phyloP scores from a whole-genome alignment of 768 basidiomycete genomes.

The Tricholoma furcatifolium region DNA sequence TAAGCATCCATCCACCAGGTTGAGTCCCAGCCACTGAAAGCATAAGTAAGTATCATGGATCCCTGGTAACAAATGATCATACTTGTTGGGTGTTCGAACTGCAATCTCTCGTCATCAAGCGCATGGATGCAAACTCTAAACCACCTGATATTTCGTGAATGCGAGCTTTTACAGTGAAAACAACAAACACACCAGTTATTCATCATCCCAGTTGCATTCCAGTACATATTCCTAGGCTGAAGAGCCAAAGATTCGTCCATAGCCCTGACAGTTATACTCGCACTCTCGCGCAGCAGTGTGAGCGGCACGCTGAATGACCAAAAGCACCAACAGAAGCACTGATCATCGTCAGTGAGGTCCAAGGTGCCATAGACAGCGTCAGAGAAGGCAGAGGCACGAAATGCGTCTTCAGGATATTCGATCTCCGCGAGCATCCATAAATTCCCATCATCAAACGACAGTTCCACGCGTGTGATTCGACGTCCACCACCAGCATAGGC shows the following conservation, averaged over 20 bases:
- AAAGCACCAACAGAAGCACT: constrained; percentile 63
- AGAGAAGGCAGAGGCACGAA: constrained; percentile 33
- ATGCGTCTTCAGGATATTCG: constrained; percentile 50
- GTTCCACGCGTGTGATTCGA: constrained; percentile 55
- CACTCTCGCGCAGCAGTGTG: constrained; percentile 29
- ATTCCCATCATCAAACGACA: constrained; percentile 52
- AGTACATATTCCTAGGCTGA: constrained; percentile 58
- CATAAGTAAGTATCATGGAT: background rate
- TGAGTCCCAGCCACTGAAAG: constrained; percentile 35
- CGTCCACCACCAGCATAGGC: constrained; percentile 64
- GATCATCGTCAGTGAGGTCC: constrained; percentile 47
- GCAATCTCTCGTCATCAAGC: constrained; percentile 30
- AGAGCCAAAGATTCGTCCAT: constrained; percentile 52
- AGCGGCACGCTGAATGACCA: constrained; percentile 44
- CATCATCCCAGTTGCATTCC: constrained; percentile 63
- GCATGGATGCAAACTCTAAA: constrained; percentile 52
- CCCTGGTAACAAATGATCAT: constrained; percentile 4
- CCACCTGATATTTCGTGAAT: constrained; percentile 38
- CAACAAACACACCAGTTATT: constrained; percentile 47
- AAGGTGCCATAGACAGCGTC: constrained; percentile 47
- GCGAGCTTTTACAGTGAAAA: background rate
- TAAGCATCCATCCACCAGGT: constrained; percentile 62
- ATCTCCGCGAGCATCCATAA: constrained; percentile 45
- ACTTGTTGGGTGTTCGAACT: constrained; percentile 60
- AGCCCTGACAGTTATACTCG: constrained; percentile 45